phyloP scores from a whole-genome alignment of 2,329 filamentous ascomycete species.

The Macrophomina tecta region DNA sequence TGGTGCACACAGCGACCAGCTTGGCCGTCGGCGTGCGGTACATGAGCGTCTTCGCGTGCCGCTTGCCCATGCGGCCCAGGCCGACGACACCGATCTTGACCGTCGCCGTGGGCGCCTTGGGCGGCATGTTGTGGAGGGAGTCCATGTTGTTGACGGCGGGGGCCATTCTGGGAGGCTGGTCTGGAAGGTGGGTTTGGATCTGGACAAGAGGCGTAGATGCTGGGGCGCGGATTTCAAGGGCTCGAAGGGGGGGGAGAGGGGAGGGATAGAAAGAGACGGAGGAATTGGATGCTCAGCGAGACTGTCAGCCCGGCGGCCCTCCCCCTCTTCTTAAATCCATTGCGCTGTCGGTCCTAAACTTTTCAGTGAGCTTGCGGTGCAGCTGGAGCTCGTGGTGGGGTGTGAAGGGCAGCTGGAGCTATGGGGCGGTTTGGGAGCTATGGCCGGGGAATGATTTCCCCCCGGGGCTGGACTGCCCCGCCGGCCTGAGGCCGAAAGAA shows the following conservation, averaged over 20 bases:
- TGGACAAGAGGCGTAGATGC: neutral
- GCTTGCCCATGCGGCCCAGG: constrained; percentile 58
- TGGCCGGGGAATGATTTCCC: constrained; percentile 15
- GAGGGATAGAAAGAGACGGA: neutral
- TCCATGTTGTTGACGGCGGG: constrained; percentile 22
- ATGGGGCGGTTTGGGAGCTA: neutral
- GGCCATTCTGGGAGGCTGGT: constrained; percentile 1
- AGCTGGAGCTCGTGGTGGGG: neutral
- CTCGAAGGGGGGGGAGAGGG: neutral
- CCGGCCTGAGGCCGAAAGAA: too few relatives aligned
- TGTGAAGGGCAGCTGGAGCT: neutral
- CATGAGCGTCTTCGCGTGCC: constrained; percentile 55
- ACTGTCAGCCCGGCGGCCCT: neutral
- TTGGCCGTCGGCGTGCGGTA: constrained; percentile 52
- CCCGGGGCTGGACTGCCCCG: neutral
- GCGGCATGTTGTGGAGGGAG: constrained; percentile 27
- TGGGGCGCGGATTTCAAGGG: neutral
- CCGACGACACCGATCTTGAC: constrained; percentile 54
- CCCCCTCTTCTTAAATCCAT: constrained; percentile 8
- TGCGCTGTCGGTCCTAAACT: neutral
- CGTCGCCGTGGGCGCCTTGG: constrained; percentile 24
- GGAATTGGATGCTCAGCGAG: neutral
- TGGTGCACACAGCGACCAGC: constrained; percentile 58
- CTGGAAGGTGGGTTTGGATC: too few relatives aligned
- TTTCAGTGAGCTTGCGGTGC: neutral